Conservation (phyloP, 2,329 filamentous ascomycete species). For the Cryphonectria parasitica region DNA sequence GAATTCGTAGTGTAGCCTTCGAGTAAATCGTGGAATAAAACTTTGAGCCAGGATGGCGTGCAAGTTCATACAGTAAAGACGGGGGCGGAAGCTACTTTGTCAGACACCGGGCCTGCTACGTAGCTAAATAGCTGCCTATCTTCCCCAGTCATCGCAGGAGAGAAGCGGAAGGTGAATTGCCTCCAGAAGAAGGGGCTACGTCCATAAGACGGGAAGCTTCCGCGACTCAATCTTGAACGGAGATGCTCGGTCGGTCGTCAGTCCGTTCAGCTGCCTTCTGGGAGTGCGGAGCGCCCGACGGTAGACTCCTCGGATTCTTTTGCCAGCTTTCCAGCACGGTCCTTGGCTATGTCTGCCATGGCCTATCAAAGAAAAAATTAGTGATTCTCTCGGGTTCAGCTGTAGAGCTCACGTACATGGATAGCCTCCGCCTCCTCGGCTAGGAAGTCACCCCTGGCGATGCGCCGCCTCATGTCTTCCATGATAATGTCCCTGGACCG, state of each 20-base stretch:
- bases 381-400: background rate
- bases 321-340: conserved; percentile 70
- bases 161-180: background rate
- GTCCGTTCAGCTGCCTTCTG: conserved; percentile 12
- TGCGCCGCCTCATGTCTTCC: conserved; percentile 78
- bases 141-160: background rate
- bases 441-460: conserved; percentile 66
- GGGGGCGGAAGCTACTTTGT: background rate
- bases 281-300: conserved; percentile 25
- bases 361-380: conserved; percentile 55
- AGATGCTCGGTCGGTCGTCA: background rate
- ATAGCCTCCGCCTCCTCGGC: conserved; percentile 75
- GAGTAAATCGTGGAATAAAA: background rate
- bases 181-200: background rate
- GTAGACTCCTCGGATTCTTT: conserved; percentile 27
- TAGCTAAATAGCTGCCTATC: background rate
- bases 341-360: conserved; percentile 89
- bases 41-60: background rate
- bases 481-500: conserved; percentile 74
- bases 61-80: background rate
- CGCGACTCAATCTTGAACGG: background rate
- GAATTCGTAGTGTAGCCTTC: background rate
- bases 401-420: conserved; percentile 56
- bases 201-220: background rate
- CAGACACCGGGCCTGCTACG: background rate